Percentiles rank a stretch among this genome's conserved stretches.
Evolutionary conservation across 495 filamentous ascomycete species (phyloP).

Genomic region (Chaetomidium leptoderma): DNA sequence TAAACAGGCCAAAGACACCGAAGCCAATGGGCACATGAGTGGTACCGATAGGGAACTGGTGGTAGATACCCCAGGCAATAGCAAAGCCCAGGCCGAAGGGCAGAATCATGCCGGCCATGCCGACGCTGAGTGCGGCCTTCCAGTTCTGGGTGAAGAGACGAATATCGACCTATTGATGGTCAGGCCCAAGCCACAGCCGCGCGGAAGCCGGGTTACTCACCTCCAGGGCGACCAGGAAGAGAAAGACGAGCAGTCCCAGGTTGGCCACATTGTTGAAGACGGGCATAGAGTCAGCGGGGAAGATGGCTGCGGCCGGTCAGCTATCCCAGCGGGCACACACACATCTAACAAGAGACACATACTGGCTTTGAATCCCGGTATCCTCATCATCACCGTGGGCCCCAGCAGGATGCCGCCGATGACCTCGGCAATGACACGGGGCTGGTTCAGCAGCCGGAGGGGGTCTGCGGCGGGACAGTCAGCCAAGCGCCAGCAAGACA

Average conservation of each 20-base stretch:
- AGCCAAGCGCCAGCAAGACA: neutral
- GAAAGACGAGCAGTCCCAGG: constrained; percentile 81
- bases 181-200: neutral
- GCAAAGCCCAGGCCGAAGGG: constrained; percentile 67
- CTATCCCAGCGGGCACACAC: neutral
- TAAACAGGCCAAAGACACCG: constrained; percentile 83
- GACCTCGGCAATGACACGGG: constrained; percentile 92
- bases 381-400: constrained; percentile 78
- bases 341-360: constrained; percentile 46
- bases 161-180: constrained; percentile 59
- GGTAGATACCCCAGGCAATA: constrained; percentile 81
- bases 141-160: constrained; percentile 82
- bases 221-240: constrained; percentile 91
- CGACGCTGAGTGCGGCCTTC: constrained; percentile 77
- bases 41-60: constrained; percentile 66
- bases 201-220: constrained; percentile 6
- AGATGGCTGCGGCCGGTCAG: constrained; percentile 55
- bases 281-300: constrained; percentile 68
- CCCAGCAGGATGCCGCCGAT: constrained; percentile 89
- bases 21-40: constrained; percentile 55
- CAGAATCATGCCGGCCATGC: constrained; percentile 77
- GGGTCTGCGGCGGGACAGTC: constrained; percentile 43
- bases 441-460: constrained; percentile 80
- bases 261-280: constrained; percentile 80
- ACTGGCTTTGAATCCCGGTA: constrained; percentile 70